Evolutionary conservation across 176 grass and related monocot species (phyloP).

Genomic region (Phragmites australis): DNA sequence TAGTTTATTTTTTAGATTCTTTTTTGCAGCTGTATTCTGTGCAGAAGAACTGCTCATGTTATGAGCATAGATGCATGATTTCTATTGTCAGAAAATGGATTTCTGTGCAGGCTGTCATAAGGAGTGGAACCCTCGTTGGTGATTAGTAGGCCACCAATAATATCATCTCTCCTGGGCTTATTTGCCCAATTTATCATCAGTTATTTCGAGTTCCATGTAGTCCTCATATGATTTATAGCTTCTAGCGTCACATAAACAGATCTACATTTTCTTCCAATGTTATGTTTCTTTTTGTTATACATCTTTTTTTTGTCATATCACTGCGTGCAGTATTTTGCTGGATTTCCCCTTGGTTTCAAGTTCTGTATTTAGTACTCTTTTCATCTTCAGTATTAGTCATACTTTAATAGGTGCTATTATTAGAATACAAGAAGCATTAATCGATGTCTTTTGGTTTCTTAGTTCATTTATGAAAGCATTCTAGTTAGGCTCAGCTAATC

Average conservation of each 20-base stretch:
- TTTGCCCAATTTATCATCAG: conserved; percentile 36
- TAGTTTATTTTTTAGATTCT: conserved; percentile 7
- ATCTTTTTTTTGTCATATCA: conserved; percentile 1
- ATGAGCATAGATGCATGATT: conserved; percentile 15
- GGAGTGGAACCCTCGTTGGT: conserved; percentile 45
- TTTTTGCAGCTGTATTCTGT: conserved; percentile 23
- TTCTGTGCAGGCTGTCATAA: conserved; percentile 46
- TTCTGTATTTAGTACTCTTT: conserved; percentile 10
- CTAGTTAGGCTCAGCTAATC: conserved; percentile 6
- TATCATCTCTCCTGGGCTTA: conserved; percentile 13
- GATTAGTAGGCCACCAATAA: conserved; percentile 34
- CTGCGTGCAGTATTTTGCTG: background rate
- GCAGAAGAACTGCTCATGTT: conserved; percentile 5
- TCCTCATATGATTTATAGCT: conserved; percentile 11
- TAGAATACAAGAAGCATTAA: background rate
- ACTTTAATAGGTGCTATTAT: background rate
- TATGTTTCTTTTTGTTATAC: conserved; percentile 10
- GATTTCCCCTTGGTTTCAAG: background rate
- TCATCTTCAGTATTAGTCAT: background rate
- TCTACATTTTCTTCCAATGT: conserved; percentile 2
- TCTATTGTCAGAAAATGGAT: conserved; percentile 34
- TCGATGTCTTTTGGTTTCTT: background rate
- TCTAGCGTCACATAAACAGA: background rate
- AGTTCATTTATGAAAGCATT: conserved; percentile 15
- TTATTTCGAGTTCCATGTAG: conserved; percentile 23